Evolutionary conservation across 2,329 filamentous ascomycete species (phyloP).

Genomic region (Phyllosticta citrichinensis): DNA sequence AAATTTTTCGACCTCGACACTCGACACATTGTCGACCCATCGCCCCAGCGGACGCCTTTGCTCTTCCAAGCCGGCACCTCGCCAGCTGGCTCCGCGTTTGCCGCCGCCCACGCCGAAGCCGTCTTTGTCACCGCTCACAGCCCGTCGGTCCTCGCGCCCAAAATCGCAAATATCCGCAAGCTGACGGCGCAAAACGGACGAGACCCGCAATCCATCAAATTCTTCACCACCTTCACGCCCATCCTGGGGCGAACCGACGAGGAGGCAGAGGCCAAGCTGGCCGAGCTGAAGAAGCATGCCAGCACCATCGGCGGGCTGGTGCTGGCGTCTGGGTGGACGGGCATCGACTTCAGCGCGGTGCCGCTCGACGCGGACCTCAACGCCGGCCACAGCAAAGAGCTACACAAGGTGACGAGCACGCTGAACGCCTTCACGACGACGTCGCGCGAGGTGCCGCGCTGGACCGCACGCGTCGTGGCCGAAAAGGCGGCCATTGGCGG

Average conservation of each 20-base stretch:
- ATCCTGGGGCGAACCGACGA: constrained; percentile 26
- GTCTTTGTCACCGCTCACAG: constrained; percentile 50
- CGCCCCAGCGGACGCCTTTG: constrained; percentile 31
- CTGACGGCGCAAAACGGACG: constrained; percentile 42
- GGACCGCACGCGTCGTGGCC: constrained; percentile 22
- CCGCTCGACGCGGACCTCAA: constrained; percentile 49
- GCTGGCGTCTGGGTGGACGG: constrained; percentile 49
- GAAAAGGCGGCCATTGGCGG: constrained; percentile 21
- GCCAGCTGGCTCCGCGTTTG: constrained; percentile 46
- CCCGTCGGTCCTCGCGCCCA: constrained; percentile 38
- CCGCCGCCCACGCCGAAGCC: constrained; percentile 48
- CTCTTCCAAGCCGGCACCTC: constrained; percentile 49
- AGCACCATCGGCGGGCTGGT: constrained; percentile 46
- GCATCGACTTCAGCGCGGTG: constrained; percentile 49
- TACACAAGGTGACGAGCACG: constrained; percentile 27
- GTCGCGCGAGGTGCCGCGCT: constrained; percentile 18
- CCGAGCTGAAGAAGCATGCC: constrained; percentile 43
- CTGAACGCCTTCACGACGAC: constrained; percentile 26
- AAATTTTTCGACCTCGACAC: constrained; percentile 42
- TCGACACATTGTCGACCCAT: constrained; percentile 34
- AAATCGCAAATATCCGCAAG: constrained; percentile 44
- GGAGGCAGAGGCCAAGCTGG: constrained; percentile 44
- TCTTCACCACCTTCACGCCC: constrained; percentile 32
- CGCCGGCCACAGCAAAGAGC: constrained; percentile 44
- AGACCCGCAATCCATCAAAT: constrained; percentile 47